Percentiles rank a stretch among this genome's conserved stretches.
Conservation (phyloP, 1,284 basidiomycete genomes). For the Pseudozyma hubeiensis region DNA sequence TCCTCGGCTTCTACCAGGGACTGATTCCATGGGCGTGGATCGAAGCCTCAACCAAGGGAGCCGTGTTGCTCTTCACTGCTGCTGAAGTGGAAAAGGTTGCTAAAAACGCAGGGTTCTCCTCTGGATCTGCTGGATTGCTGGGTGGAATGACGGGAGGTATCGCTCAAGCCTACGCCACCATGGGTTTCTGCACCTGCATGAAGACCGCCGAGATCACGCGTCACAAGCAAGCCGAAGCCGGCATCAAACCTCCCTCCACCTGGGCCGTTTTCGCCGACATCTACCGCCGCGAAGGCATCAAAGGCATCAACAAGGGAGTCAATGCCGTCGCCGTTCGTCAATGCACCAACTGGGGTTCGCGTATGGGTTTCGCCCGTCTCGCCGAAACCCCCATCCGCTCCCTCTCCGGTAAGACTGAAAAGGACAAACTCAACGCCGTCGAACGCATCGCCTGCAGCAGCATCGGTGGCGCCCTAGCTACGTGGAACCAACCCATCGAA, state of each 20-base stretch:
- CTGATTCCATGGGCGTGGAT: slow-evolving; percentile 99
- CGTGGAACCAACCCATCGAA: slow-evolving; percentile 99
- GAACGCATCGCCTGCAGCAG: slow-evolving; percentile 93
- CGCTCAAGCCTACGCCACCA: slow-evolving; percentile 97
- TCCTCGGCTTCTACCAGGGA: slow-evolving; percentile 94
- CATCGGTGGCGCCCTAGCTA: slow-evolving; percentile 91
- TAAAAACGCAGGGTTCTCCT: slow-evolving; percentile 78
- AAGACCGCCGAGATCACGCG: slow-evolving; percentile 90
- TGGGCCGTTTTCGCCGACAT: slow-evolving; percentile 91
- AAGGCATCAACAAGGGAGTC: slow-evolving; percentile 99
- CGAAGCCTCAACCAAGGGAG: slow-evolving; percentile 98
- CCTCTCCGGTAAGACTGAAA: slow-evolving; percentile 78
- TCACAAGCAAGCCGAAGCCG: slow-evolving; percentile 90
- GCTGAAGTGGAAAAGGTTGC: slow-evolving; percentile 87
- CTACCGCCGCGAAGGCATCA: slow-evolving; percentile 89
- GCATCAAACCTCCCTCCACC: slow-evolving; percentile 90
- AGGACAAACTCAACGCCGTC: slow-evolving; percentile 78
- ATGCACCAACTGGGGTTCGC: slow-evolving; percentile 99
- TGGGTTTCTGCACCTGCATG: slow-evolving; percentile 90
- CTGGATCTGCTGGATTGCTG: slow-evolving; percentile 85
- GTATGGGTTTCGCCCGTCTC: slow-evolving; percentile 95
- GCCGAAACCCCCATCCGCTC: slow-evolving; percentile 86
- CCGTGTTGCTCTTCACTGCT: slow-evolving; percentile 92
- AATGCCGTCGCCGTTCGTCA: slow-evolving; percentile 95
- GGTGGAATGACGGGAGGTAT: slow-evolving; percentile 98